Base-by-base conservation (phyloP, 768 basidiomycete genomes). In the Kwoniella dejecticola region DNA sequence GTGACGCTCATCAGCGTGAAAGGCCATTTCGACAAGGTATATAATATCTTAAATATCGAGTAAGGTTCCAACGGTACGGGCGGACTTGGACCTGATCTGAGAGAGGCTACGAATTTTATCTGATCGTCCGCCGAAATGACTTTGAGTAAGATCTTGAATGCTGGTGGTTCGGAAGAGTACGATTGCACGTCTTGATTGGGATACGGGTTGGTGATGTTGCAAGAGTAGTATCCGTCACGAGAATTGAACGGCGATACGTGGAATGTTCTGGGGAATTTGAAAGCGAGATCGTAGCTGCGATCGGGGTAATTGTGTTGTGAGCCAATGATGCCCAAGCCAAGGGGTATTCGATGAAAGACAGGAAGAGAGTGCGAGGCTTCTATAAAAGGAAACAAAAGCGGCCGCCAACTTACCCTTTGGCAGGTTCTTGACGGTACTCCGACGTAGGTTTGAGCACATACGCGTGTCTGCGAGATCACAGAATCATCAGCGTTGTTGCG, bases 241-340 rank as follows among this genome's bases (percentile, higher is more conserved):
- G 88, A 86, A 72, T 88, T 89, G 81, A 88, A 89, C 0, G 88
- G 87, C 0, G 87, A 89, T 46, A 89, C 88, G 66, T 89, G 87
- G 72, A 89, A 89, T 63, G 84, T 82, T 24, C 87, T 85, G 19
- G 80, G 81, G 55, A 89, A 84, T 0, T 84, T 85, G 86, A 88
- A 89, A 57, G 85, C 83, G 63, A 86, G 83, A 56, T 85, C 81
- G 63, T 83, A 64, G 8, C 63, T 64, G n/a, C n/a, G n/a, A n/a
- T n/a, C n/a, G n/a, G n/a, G n/a, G n/a, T n/a, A n/a, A n/a, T n/a
- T n/a, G n/a, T n/a, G n/a, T n/a, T n/a, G n/a, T n/a, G n/a, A n/a
- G n/a, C n/a, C n/a, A n/a, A n/a, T n/a, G n/a, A n/a, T n/a, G n/a
- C n/a, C n/a, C n/a, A n/a, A n/a, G n/a, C n/a, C n/a, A n/a, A n/a